A percentile compares a stretch with the other conserved stretches of the same genome.
These are phyloP conservation scores for Triangularia setosa DNA, from an alignment of 2,329 filamentous ascomycete species.

Conservation along the genomic window DNA sequence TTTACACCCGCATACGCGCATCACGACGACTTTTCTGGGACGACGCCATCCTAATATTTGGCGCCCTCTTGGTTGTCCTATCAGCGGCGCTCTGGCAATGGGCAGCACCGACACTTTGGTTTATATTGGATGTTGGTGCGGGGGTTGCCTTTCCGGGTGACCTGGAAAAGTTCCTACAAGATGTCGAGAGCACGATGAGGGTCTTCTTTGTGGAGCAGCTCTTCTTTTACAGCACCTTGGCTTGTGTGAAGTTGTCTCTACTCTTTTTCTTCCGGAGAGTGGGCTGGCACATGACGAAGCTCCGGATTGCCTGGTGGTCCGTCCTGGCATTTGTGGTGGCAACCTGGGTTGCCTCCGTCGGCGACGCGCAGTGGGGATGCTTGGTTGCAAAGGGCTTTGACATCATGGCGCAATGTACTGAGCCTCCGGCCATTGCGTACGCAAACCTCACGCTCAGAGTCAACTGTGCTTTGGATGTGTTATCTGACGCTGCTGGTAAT, in stretches of 20 bases:
- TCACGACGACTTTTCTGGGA: slow-evolving; percentile 5
- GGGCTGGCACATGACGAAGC: slow-evolving; percentile 1
- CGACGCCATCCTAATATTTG: slow-evolving; percentile 1
- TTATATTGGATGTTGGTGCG: background rate
- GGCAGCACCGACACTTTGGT: background rate
- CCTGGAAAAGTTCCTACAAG: background rate
- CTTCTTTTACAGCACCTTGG: slow-evolving; percentile 9
- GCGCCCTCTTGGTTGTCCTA: background rate
- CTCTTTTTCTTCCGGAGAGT: slow-evolving; percentile 14
- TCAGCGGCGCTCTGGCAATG: background rate
- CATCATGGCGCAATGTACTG: slow-evolving; percentile 3
- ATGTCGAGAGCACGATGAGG: background rate
- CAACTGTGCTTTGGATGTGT: slow-evolving; percentile 13
- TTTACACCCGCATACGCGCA: background rate
- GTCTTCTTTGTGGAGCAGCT: slow-evolving; percentile 3
- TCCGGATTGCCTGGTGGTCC: slow-evolving; percentile 10
- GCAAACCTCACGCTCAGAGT: slow-evolving; percentile 5
- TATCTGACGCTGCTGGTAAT: slow-evolving; percentile 10
- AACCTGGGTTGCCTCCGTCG: slow-evolving; percentile 4
- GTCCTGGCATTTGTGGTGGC: slow-evolving; percentile 5
- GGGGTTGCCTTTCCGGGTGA: background rate
- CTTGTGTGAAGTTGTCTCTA: slow-evolving; percentile 11
- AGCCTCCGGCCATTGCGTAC: background rate
- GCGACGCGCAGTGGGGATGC: slow-evolving; percentile 8
- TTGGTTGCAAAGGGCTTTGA: slow-evolving; percentile 7